Base-by-base conservation (phyloP, 2,329 filamentous ascomycete species). In the Fusarium continuum region DNA sequence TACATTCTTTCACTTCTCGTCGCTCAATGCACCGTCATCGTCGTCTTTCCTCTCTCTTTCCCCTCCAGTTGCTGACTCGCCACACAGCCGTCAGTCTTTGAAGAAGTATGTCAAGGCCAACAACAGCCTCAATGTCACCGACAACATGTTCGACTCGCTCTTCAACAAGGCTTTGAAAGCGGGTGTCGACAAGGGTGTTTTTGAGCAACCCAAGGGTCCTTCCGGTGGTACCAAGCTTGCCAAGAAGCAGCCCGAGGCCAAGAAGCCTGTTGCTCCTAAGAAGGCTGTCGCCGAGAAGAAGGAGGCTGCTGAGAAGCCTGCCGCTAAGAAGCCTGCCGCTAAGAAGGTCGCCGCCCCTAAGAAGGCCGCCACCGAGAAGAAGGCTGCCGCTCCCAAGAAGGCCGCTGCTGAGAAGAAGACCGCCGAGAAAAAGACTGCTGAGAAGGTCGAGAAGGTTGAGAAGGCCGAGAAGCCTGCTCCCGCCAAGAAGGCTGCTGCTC, bases 171-270 rank as follows among this genome's bases (percentile, higher is more conserved):
- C 92, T 49, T 83, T 96, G 75, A 87, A 90, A 80, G 80, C 83
- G 58, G 93, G 93, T 77, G 92, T 93, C 71, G 91, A 96, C 73
- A 93, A 90, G 84, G 91, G 91, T 64, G 85, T 91, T 72, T 97
- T 97, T 76, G 85, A 88, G 74, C 92, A 94, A 77, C 93, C 93
- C 74, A 97, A 97, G 88, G 93, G 92, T 72, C 85, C 92, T 58
- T 97, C 93, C 65, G 93, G 93, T 60, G 91, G 92, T 69, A 92
- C 95, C 79, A 97, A 97, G 89, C 89, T 97, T 59, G 90, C 90
- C 58, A 94, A 94, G 88, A 93, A 92, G 83, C 78, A 83, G 67
- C 71, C 73, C 19, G 76, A 77, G 67, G 70, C 76, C 47, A 79
- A 79, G 75, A 76, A 75, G 70, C 61, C 72, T 41, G 63, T 71